Evolutionary conservation across 179 eudicot genomes (phyloP).

Genomic region (Gypsophila paniculata): DNA sequence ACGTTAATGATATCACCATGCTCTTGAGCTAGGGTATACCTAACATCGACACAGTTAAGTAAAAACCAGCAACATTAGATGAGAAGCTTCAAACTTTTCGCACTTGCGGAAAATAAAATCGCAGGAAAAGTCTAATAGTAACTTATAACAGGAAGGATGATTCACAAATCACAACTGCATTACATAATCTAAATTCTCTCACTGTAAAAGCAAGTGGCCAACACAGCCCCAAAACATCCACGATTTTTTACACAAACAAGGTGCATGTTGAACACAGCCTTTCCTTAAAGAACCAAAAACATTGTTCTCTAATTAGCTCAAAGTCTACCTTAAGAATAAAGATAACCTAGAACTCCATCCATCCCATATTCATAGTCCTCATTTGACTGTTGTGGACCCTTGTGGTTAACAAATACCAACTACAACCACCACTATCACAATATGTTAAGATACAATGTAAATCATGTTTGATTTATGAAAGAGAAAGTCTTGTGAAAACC

Average conservation of each 20-base stretch:
- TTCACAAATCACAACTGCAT: neutral
- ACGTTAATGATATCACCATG: conserved; percentile 89
- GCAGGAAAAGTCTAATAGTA: conserved; percentile 4
- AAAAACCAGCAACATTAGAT: neutral
- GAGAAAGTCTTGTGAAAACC: too few relatives aligned
- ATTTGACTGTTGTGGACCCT: too few relatives aligned
- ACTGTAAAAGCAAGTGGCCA: neutral
- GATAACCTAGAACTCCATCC: neutral
- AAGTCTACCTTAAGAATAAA: neutral
- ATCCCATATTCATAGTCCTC: neutral
- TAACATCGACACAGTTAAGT: conserved; percentile 23
- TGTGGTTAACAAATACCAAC: neutral
- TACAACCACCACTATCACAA: too few relatives aligned
- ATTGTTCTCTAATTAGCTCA: neutral
- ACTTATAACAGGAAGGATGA: neutral
- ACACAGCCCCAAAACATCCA: neutral
- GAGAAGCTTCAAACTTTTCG: conserved; percentile 1
- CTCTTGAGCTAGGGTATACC: conserved; percentile 84
- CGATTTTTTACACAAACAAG: neutral
- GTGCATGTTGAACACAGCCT: too few relatives aligned
- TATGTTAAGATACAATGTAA: neutral
- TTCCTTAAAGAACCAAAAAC: neutral
- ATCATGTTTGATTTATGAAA: neutral
- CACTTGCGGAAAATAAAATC: neutral
- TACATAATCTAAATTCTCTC: neutral